phyloP scores from a whole-genome alignment of 2,329 filamentous ascomycete species.

The Malbranchea cinnamomea region DNA sequence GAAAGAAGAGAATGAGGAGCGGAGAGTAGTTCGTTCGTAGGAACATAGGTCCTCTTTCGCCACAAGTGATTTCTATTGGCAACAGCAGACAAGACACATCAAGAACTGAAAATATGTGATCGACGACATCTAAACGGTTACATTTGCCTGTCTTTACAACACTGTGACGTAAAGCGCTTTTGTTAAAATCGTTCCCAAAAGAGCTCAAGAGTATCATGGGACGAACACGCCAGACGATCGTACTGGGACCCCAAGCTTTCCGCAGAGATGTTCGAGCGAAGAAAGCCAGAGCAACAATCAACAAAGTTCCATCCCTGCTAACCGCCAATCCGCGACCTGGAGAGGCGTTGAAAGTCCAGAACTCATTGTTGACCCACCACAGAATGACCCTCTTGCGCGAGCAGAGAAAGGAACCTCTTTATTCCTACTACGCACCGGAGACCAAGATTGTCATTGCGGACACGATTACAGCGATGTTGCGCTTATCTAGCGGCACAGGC shows the following conservation, averaged over 20 bases:
- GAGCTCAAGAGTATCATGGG: too few relatives aligned
- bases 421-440: not conserved
- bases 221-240: constrained; percentile 3
- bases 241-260: constrained; percentile 5
- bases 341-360: constrained; percentile 5
- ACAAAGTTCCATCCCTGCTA: constrained; percentile 7
- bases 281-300: constrained; percentile 6
- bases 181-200: too few relatives aligned
- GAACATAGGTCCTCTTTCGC: too few relatives aligned
- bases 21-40: too few relatives aligned
- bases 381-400: not conserved
- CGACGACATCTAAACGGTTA: too few relatives aligned
- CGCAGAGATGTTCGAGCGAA: constrained; percentile 7
- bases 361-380: constrained; percentile 4
- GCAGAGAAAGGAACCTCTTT: not conserved
- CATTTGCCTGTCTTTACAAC: too few relatives aligned
- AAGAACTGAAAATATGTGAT: too few relatives aligned
- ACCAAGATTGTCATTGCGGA: constrained; percentile 2
- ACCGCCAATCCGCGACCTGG: constrained; percentile 3
- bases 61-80: too few relatives aligned
- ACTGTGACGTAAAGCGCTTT: too few relatives aligned
- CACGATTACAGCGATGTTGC: constrained; percentile 3
- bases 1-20: too few relatives aligned
- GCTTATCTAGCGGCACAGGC: too few relatives aligned
- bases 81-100: too few relatives aligned